Base-by-base conservation (phyloP, 2,329 filamentous ascomycete species). In the Metarhizium humberi region DNA sequence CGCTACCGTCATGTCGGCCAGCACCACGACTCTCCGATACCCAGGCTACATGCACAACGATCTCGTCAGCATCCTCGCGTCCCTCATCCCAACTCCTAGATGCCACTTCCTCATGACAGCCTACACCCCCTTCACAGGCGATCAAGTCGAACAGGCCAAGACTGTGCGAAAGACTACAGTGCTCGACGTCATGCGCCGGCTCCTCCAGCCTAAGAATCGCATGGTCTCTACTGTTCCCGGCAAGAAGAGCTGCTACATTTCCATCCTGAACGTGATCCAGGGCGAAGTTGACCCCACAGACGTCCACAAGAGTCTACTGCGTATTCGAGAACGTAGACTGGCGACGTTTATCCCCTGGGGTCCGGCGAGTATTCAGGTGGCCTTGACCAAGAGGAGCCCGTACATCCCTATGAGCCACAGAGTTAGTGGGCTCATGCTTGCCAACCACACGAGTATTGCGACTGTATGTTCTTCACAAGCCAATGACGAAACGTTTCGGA, bases 41-140 rank as follows among this genome's bases (percentile, higher is more conserved):
- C 94, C 94, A 1, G 94, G 94, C 43, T 99, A 99, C 74, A 99
- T 99, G 94, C 94, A 99, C 78, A 99, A 99, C 71, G 94, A 99
- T 68, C 86, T 99, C 16, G 92, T 96, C 67, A 94, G 92, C 71
- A 97, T 99, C 64, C 81, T 99, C 56, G 94, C 95, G 29, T 95
- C 91, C 20, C 80, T 99, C 46, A 97, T 99, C 59, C 94, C 94
- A 2, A 99, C 92, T 0, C 95, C 94, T 10, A 86, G 94, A 63
- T 96, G 92, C 69, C 95, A 99, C 75, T 99, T 99, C 81, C 79
- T 99, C 57, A 95, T 96, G 85, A 99, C 94, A 5, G 90, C 92
- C 47, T 99, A 99, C 75, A 99, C 94, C 0, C 94, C 94, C 6
- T 99, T 99, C 67, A 97, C 94, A 0, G 90, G 91, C 58, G 90